Evolutionary conservation across 2,329 filamentous ascomycete species (phyloP).

Genomic region (Phyllosticta paracitricarpa): DNA sequence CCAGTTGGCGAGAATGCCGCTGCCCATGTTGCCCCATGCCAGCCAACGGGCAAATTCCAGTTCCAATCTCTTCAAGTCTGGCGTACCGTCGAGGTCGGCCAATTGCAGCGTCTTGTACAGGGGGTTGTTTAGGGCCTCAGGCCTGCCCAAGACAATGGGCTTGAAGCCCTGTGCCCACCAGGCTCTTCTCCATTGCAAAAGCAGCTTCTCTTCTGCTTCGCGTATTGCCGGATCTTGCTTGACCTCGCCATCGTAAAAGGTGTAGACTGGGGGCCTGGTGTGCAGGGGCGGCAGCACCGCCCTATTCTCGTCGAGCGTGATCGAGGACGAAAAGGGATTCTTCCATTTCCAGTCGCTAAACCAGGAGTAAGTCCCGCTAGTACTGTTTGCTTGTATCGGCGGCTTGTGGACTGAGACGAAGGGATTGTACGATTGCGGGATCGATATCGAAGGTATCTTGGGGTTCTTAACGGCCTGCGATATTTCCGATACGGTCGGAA

Average conservation of each 20-base stretch:
- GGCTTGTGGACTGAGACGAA: conserved; percentile 64
- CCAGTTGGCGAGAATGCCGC: conserved; percentile 69
- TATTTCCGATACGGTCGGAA: conserved; percentile 28
- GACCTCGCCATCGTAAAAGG: conserved; percentile 69
- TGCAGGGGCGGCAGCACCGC: conserved; percentile 70
- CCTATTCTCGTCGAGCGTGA: conserved; percentile 71
- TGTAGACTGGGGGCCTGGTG: conserved; percentile 69
- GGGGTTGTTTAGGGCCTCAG: conserved; percentile 75
- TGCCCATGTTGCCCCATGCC: conserved; percentile 86
- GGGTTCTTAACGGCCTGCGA: conserved; percentile 31
- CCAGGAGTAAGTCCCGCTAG: conserved; percentile 71
- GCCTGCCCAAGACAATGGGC: conserved; percentile 68
- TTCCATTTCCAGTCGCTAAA: conserved; percentile 85
- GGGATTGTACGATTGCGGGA: conserved; percentile 43
- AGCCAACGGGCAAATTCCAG: conserved; percentile 74
- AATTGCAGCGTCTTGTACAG: conserved; percentile 61
- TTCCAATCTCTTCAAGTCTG: conserved; percentile 34
- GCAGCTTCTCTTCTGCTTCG: conserved; percentile 65
- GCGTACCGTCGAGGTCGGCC: conserved; percentile 21
- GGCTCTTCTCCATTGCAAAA: conserved; percentile 80
- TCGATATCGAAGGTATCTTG: conserved; percentile 20
- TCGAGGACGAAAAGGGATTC: conserved; percentile 74
- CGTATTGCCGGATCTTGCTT: conserved; percentile 54
- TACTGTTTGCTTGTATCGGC: conserved; percentile 66
- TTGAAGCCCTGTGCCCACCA: conserved; percentile 95